Evolutionary conservation across 768 basidiomycete genomes (phyloP).

Genomic region (Auricularia cornea): DNA sequence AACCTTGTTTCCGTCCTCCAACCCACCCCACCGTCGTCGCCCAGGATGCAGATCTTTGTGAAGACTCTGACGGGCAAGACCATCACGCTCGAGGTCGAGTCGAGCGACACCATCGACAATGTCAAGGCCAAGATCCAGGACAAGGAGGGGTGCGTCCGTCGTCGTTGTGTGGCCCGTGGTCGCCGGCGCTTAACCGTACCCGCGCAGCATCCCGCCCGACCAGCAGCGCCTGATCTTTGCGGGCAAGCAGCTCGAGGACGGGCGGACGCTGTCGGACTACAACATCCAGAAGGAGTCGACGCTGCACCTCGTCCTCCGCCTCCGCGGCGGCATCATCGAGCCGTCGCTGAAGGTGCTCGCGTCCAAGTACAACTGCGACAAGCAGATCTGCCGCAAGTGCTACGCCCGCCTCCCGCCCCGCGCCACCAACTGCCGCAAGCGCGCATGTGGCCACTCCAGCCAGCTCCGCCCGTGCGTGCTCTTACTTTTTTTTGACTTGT

Average conservation of each 20-base stretch:
- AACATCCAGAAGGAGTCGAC: slow-evolving; percentile 99
- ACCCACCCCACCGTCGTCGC: not conserved
- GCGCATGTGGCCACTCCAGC: slow-evolving; percentile 82
- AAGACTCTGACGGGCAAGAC: slow-evolving; percentile 94
- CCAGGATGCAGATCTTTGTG: slow-evolving; percentile 64
- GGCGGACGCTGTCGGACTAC: slow-evolving; percentile 92
- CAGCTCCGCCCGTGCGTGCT: slow-evolving; percentile 84
- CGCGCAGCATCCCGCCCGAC: slow-evolving; percentile 75
- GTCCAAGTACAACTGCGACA: slow-evolving; percentile 97
- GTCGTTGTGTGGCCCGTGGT: not conserved
- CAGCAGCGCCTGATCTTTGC: slow-evolving; percentile 95
- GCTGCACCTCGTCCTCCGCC: slow-evolving; percentile 93
- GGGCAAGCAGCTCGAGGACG: slow-evolving; percentile 98
- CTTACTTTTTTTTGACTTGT: not conserved
- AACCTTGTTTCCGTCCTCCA: not conserved
- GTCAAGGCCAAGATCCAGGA: slow-evolving; percentile 81
- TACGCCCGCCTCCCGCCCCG: slow-evolving; percentile 99
- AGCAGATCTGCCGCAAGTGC: slow-evolving; percentile 99
- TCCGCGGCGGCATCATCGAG: slow-evolving; percentile 98
- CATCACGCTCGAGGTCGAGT: slow-evolving; percentile 98
- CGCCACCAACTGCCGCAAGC: slow-evolving; percentile 98
- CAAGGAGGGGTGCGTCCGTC: slow-evolving; percentile 55
- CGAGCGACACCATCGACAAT: slow-evolving; percentile 93
- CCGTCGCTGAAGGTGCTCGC: slow-evolving; percentile 97
- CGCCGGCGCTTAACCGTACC: not conserved